Percentiles rank a stretch among this genome's conserved stretches.
phyloP scores from a whole-genome alignment of 2,329 filamentous ascomycete species.

The Neopestalotiopsis clavispora region DNA sequence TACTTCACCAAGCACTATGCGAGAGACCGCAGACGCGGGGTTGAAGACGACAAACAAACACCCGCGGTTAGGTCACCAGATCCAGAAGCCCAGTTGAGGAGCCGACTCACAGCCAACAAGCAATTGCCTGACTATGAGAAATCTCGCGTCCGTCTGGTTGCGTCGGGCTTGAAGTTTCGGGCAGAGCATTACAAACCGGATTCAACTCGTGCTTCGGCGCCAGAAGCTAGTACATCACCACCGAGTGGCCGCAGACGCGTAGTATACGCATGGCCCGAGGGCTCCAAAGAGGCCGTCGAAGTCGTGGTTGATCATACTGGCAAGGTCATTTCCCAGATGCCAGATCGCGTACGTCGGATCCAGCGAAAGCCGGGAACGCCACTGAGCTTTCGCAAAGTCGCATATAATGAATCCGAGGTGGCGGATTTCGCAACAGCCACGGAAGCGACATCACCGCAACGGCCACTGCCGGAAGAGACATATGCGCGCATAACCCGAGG shows the following conservation, averaged over 20 bases:
- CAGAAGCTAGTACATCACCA: no score
- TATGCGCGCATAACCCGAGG: neutral
- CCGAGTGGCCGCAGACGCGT: neutral
- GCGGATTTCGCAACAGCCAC: neutral
- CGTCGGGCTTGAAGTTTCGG: no score
- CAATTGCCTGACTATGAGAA: no score
- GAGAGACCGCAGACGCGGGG: no score
- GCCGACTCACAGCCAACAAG: no score
- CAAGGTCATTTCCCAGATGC: neutral
- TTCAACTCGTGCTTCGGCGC: neutral
- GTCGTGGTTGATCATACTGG: neutral
- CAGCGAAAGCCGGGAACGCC: neutral
- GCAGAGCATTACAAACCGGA: neutral
- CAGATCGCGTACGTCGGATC: neutral
- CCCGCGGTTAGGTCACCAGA: no score
- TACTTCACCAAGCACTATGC: no score
- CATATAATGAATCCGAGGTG: neutral
- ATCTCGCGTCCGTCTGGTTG: no score
- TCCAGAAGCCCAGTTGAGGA: no score
- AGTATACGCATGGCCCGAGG: slow-evolving; percentile 17
- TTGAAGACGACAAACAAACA: no score
- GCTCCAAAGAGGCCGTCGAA: neutral
- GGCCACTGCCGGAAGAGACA: slow-evolving; percentile 3
- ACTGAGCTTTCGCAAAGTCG: neutral
- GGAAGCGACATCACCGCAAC: neutral